Base-by-base conservation (phyloP, 208 protist species). In the Acanthamoeba castellanii region DNA sequence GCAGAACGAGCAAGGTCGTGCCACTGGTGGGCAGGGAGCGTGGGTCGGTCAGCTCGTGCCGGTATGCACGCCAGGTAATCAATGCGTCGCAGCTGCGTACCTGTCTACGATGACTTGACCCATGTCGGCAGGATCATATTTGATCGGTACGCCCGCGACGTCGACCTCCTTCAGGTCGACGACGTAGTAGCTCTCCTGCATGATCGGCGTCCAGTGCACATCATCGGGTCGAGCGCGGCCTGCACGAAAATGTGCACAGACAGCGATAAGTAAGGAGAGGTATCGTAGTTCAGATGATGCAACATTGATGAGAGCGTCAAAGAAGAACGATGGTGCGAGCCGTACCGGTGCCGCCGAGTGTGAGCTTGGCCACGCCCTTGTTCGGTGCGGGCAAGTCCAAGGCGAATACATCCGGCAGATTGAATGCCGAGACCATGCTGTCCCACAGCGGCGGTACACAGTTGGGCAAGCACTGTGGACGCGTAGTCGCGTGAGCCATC, bases 111-210 rank as follows among this genome's bases (percentile, higher is more conserved):
- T 91, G 25, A 91, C 84, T 50, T 91, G 84, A 13, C 84, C 84
- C 84, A 91, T 25, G n/a, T 91, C 84, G 14, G 84, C 61, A 22
- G 37, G 57, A 13, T 91, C 61, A 34, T 55, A 91, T 11, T 61
- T 20, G 18, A 70, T 91, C 0, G 84, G 52, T 11, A 91, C 52
- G n/a, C 45, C 84, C 11, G 14, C 42, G 52, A 91, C 84, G 45
- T 45, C 61, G 25, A 91, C 66, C 66, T 91, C 84, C 61, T 91
- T 91, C 16, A 91, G 84, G 61, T 61, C 52, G 52, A 91, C 84
- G 22, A 91, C 84, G 61, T 91, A 91, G 84, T 91, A 91, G 84
- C 84, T 91, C 84, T 91, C 61, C 16, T 91, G 84, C 22, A 22
- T 70, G 20, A 91, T 91, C 18, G 84, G 84, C 27, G 84, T 91